Evolutionary conservation across 1,284 basidiomycete species (phyloP).

Genomic region (Sporisorium reilianum): DNA sequence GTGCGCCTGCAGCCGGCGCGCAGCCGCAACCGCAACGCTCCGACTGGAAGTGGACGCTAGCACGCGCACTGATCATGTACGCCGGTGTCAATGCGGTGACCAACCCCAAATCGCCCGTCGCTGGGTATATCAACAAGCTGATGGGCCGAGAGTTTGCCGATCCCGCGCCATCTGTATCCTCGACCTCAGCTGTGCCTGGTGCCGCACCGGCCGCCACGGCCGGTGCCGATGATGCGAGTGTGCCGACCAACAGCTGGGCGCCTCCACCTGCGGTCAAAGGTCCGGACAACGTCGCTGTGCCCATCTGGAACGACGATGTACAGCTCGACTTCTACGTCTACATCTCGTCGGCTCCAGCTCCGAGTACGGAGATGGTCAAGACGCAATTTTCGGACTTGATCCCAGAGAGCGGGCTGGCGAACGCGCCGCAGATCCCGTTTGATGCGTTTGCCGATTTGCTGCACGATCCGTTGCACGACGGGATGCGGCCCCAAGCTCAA

Average conservation of each 20-base stretch:
- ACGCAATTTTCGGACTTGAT: slow-evolving; percentile 51
- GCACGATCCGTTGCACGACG: slow-evolving; percentile 24
- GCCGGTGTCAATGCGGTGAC: slow-evolving; percentile 40
- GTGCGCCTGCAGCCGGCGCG: slow-evolving; percentile 4
- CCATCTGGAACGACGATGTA: slow-evolving; percentile 31
- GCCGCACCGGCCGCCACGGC: neutral
- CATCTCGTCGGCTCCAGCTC: slow-evolving; percentile 35
- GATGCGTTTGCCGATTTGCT: slow-evolving; percentile 36
- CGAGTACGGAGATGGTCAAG: slow-evolving; percentile 21
- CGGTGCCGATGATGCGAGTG: neutral
- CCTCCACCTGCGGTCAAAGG: slow-evolving; percentile 17
- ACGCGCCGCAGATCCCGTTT: slow-evolving; percentile 37
- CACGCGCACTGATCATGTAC: slow-evolving; percentile 42
- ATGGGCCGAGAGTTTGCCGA: slow-evolving; percentile 14
- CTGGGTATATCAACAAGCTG: slow-evolving; percentile 31
- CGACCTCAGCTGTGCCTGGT: neutral
- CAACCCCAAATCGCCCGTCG: slow-evolving; percentile 37
- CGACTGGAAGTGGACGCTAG: slow-evolving; percentile 46
- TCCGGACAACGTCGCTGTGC: slow-evolving; percentile 34
- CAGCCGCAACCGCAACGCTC: slow-evolving; percentile 13
- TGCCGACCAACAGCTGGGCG: neutral
- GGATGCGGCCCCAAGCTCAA: neutral
- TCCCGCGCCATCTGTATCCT: neutral
- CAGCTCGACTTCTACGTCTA: slow-evolving; percentile 56
- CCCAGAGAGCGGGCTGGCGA: slow-evolving; percentile 15